Percentiles rank a stretch among this genome's conserved stretches.
phyloP scores from a whole-genome alignment of 768 basidiomycete species.

The Kwoniella newhampshirensis region DNA sequence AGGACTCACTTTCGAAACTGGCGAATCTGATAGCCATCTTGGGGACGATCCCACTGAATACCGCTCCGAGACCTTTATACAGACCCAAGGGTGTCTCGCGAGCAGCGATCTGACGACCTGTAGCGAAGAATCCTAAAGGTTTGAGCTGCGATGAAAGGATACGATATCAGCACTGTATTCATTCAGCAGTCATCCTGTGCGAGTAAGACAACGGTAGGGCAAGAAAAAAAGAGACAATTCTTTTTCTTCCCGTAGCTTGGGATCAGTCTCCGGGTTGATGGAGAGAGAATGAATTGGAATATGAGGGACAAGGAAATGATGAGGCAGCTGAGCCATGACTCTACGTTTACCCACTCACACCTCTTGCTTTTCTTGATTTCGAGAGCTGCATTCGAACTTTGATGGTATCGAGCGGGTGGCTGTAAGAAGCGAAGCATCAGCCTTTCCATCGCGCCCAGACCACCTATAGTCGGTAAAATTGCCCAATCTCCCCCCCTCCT shows the following conservation, averaged over 20 bases:
- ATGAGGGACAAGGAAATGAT: not conserved
- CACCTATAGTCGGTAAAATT: too few relatives aligned
- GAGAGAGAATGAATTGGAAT: not conserved
- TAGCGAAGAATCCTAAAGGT: conserved; percentile 86
- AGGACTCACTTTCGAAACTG: conserved; percentile 79
- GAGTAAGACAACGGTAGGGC: too few relatives aligned
- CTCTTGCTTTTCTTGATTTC: conserved; percentile 70
- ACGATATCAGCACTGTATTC: too few relatives aligned
- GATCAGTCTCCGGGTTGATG: not conserved
- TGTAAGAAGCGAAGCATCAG: conserved; percentile 52
- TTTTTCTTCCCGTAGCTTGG: too few relatives aligned
- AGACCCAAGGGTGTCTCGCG: conserved; percentile 92
- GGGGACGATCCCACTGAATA: conserved; percentile 92
- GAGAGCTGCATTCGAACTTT: conserved; percentile 99
- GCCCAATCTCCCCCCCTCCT: not conserved
- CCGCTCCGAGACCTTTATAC: conserved; percentile 97
- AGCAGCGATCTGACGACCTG: conserved; percentile 78
- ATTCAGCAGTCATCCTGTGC: too few relatives aligned
- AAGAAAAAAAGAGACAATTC: too few relatives aligned
- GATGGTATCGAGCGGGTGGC: conserved; percentile 96
- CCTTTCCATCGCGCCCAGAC: too few relatives aligned
- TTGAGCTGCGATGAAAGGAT: too few relatives aligned
- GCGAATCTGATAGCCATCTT: conserved; percentile 99
- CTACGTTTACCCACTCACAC: too few relatives aligned
- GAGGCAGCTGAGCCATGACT: not conserved